Evolutionary conservation across 2,329 filamentous ascomycete genomes (phyloP).

Genomic region (Plenodomus biglobosus): DNA sequence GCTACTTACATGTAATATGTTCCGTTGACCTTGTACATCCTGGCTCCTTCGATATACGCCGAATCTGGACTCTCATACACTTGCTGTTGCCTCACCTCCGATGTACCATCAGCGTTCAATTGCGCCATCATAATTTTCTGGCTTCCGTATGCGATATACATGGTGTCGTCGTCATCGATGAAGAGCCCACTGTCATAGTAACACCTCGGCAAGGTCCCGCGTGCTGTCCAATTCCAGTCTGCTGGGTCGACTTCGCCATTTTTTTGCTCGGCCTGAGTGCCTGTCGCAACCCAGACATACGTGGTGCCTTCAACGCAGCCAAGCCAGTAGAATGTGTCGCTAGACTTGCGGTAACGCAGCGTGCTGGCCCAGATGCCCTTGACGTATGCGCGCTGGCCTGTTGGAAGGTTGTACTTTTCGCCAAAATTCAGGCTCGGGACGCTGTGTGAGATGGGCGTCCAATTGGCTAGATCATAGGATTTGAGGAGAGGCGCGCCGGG

Average conservation of each 20-base stretch:
- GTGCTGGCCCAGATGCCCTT: constrained; percentile 60
- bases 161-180: constrained; percentile 61
- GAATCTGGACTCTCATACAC: constrained; percentile 48
- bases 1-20: constrained; percentile 57
- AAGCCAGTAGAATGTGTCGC: constrained; percentile 58
- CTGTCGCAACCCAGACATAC: constrained; percentile 56
- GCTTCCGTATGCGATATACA: constrained; percentile 61
- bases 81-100: constrained; percentile 48
- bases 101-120: constrained; percentile 53
- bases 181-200: constrained; percentile 62
- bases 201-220: constrained; percentile 48
- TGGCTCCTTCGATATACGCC: constrained; percentile 53
- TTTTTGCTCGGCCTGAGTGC: constrained; percentile 42
- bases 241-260: constrained; percentile 28
- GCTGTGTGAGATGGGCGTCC: constrained; percentile 47
- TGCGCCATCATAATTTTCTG: constrained; percentile 55
- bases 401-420: constrained; percentile 52
- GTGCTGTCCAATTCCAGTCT: constrained; percentile 46
- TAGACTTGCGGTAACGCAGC: constrained; percentile 55
- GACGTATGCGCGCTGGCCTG: constrained; percentile 50
- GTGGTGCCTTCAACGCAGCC: constrained; percentile 58
- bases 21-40: constrained; percentile 61
- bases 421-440: constrained; percentile 44
- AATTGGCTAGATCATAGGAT: constrained; percentile 59
- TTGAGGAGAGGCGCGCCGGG: constrained; percentile 59